Percentiles rank a stretch among this genome's conserved stretches.
Conservation (phyloP, 331 rosid species). For the Ulmus americana region DNA sequence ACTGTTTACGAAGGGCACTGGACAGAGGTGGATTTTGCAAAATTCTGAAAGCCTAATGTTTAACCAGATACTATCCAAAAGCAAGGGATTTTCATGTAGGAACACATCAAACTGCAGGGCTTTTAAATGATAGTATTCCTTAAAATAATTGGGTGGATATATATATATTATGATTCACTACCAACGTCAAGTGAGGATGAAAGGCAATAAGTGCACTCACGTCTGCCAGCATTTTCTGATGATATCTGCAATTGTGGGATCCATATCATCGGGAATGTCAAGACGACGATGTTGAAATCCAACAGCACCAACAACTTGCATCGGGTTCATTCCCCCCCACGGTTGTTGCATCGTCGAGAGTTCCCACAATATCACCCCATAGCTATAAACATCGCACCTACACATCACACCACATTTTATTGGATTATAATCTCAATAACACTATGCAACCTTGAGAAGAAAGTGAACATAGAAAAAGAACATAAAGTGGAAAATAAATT, state of each 20-base stretch:
- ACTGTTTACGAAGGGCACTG: too few relatives aligned
- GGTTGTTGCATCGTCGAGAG: slow-evolving; percentile 89
- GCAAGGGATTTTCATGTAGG: too few relatives aligned
- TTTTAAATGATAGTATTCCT: too few relatives aligned
- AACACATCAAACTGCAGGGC: too few relatives aligned
- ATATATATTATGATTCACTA: too few relatives aligned
- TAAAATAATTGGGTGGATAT: too few relatives aligned
- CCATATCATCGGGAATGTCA: slow-evolving; percentile 75
- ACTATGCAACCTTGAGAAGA: not conserved
- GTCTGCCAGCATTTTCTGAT: slow-evolving; percentile 87
- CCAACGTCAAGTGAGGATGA: not conserved
- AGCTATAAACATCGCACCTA: slow-evolving; percentile 94
- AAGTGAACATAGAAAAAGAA: slow-evolving; percentile 10
- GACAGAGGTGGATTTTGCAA: too few relatives aligned
- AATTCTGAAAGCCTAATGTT: too few relatives aligned
- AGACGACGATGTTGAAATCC: slow-evolving; percentile 99
- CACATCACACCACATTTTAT: slow-evolving; percentile 2
- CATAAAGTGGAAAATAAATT: not conserved
- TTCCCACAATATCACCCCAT: slow-evolving; percentile 93
- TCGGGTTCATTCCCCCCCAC: slow-evolving; percentile 98
- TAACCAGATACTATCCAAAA: too few relatives aligned
- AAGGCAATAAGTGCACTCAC: slow-evolving; percentile 43
- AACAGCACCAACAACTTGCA: slow-evolving; percentile 99
- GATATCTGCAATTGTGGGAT: slow-evolving; percentile 70
- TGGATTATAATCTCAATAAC: slow-evolving; percentile 9